phyloP scores from a whole-genome alignment of 2,329 filamentous ascomycete species.

The Stylonectria norvegica region DNA sequence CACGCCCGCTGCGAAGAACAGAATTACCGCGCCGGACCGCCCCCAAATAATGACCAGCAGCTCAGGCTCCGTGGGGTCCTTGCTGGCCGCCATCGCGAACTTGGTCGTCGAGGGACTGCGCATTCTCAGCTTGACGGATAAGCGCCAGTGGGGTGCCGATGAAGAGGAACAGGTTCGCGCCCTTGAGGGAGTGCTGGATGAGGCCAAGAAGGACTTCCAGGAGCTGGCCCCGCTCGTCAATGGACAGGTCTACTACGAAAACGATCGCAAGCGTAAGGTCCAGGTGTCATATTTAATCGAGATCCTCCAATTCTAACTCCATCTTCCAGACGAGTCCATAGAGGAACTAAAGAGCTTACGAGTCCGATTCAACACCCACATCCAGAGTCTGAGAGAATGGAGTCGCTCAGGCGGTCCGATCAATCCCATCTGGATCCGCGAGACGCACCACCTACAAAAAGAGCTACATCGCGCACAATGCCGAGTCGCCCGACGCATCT shows the following conservation, averaged over 20 bases:
- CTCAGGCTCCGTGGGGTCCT: slow-evolving; percentile 53
- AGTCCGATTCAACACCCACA: slow-evolving; percentile 45
- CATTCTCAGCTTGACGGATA: slow-evolving; percentile 55
- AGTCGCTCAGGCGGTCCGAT: slow-evolving; percentile 52
- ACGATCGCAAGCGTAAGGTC: slow-evolving; percentile 51
- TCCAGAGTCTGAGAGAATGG: slow-evolving; percentile 53
- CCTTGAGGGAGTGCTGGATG: slow-evolving; percentile 53
- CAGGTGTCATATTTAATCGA: neutral
- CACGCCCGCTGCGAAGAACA: too few relatives aligned
- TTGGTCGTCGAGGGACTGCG: slow-evolving; percentile 51
- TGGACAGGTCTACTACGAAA: slow-evolving; percentile 56
- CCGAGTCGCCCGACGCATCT: slow-evolving; percentile 55
- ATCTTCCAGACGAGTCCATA: slow-evolving; percentile 47
- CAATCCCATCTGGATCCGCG: slow-evolving; percentile 53
- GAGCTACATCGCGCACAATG: slow-evolving; percentile 57
- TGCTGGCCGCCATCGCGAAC: slow-evolving; percentile 56
- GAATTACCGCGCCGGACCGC: too few relatives aligned
- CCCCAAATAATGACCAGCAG: slow-evolving; percentile 35
- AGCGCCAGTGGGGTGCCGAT: slow-evolving; percentile 55
- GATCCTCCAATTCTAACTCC: neutral
- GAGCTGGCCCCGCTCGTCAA: slow-evolving; percentile 53
- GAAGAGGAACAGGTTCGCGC: slow-evolving; percentile 57
- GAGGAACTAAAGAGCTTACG: slow-evolving; percentile 47
- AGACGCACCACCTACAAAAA: slow-evolving; percentile 47
- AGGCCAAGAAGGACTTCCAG: slow-evolving; percentile 60